A percentile compares a stretch with the other conserved stretches of the same genome.
Conservation (phyloP, 371 early-diverging fungal genomes). For the Apophysomyces ossiformis region DNA sequence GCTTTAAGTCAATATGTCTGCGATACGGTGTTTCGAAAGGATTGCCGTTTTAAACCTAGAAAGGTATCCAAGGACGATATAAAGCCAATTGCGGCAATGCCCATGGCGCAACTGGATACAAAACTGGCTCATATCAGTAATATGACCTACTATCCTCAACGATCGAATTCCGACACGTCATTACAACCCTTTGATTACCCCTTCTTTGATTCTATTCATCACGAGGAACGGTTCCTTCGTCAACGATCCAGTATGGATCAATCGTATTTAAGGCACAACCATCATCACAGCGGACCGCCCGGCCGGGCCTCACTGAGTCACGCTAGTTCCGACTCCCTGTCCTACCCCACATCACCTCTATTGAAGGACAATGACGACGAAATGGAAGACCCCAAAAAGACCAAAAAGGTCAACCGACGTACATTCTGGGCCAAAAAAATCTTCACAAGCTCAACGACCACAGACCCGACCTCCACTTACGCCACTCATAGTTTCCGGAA, state of each 20-base stretch:
- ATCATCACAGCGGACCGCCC: conserved; percentile 3
- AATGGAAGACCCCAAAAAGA: conserved; percentile 20
- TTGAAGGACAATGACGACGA: conserved; percentile 13
- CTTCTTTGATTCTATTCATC: not conserved
- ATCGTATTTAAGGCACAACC: conserved; percentile 5
- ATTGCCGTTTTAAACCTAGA: not conserved
- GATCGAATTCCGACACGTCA: conserved; percentile 33
- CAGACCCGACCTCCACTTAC: not conserved
- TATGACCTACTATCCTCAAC: conserved; percentile 23
- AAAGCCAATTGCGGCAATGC: conserved; percentile 23
- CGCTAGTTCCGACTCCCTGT: conserved; percentile 1
- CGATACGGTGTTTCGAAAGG: conserved; percentile 24
- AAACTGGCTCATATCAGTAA: not conserved
- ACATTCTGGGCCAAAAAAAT: conserved; percentile 38
- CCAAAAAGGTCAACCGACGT: conserved; percentile 29
- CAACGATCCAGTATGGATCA: conserved; percentile 18
- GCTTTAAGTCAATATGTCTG: conserved; percentile 56
- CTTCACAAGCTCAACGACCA: conserved; percentile 22
- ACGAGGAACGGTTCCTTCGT: not conserved
- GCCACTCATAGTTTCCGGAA: not conserved
- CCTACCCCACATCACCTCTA: not conserved
- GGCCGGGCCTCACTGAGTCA: not conserved
- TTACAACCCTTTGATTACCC: conserved; percentile 7
- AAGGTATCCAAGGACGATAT: conserved; percentile 28
- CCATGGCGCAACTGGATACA: conserved; percentile 15